These are phyloP conservation scores for Diaporthe vaccinii DNA, from an alignment of 2,329 filamentous ascomycete genomes.

Conservation along the genomic window DNA sequence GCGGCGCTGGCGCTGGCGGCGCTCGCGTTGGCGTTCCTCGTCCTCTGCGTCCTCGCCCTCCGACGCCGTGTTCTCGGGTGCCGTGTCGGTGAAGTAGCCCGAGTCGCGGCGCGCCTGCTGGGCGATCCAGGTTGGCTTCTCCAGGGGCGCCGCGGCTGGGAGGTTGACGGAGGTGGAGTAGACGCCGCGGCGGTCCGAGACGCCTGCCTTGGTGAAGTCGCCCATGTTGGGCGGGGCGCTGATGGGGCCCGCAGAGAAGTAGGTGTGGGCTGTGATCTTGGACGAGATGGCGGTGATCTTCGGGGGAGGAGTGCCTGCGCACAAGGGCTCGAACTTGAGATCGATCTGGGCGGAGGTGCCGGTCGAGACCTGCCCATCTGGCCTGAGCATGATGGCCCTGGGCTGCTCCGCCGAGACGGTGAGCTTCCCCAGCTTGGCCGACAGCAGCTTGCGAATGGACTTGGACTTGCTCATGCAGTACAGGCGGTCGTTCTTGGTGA, in stretches of 20 bases:
- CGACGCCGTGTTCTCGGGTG: constrained; percentile 51
- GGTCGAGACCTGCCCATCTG: constrained; percentile 61
- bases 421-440: constrained; percentile 64
- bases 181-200: constrained; percentile 56
- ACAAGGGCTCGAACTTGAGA: constrained; percentile 62
- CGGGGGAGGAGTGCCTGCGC: constrained; percentile 59
- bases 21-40: constrained; percentile 40
- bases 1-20: background rate
- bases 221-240: constrained; percentile 64
- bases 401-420: constrained; percentile 62
- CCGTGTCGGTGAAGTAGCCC: constrained; percentile 63
- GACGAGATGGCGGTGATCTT: constrained; percentile 62
- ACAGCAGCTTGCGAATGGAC: constrained; percentile 66
- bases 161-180: constrained; percentile 62
- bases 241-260: constrained; percentile 63
- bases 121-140: constrained; percentile 57
- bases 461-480: constrained; percentile 67
- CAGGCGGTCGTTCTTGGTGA: constrained; percentile 61
- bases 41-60: constrained; percentile 50
- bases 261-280: constrained; percentile 67
- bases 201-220: constrained; percentile 55
- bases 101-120: constrained; percentile 62
- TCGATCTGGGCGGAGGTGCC: constrained; percentile 59
- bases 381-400: constrained; percentile 62
- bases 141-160: constrained; percentile 51